Percentiles rank a stretch among this genome's conserved stretches.
Evolutionary conservation across 805 yeast species (phyloP).

Genomic region (Zygosaccharomyces lentus): DNA sequence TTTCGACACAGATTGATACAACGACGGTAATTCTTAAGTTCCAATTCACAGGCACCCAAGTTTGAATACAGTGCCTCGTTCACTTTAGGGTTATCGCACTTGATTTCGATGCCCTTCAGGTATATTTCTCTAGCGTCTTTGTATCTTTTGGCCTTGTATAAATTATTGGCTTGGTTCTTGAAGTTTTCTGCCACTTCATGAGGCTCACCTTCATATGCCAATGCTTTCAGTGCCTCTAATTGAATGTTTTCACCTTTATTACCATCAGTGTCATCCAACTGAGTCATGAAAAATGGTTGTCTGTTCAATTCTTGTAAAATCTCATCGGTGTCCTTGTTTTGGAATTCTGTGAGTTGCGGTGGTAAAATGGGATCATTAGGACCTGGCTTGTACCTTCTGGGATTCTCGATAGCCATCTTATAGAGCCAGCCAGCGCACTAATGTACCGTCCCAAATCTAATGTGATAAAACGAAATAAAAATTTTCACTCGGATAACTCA

Average conservation of each 20-base stretch:
- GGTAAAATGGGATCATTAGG: slow-evolving; percentile 70
- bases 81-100: slow-evolving; percentile 52
- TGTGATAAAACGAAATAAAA: background rate
- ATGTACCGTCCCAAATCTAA: background rate
- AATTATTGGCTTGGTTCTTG: slow-evolving; percentile 89
- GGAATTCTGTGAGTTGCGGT: slow-evolving; percentile 67
- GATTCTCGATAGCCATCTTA: slow-evolving; percentile 24
- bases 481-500: background rate
- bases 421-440: too few relatives aligned
- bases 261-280: slow-evolving; percentile 71
- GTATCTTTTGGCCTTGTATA: slow-evolving; percentile 66
- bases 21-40: slow-evolving; percentile 74
- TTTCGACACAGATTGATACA: slow-evolving; percentile 83
- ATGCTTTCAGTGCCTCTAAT: slow-evolving; percentile 83
- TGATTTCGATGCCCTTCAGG: slow-evolving; percentile 71
- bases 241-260: slow-evolving; percentile 69
- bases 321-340: slow-evolving; percentile 66
- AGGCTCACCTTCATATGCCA: slow-evolving; percentile 95
- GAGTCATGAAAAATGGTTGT: slow-evolving; percentile 92
- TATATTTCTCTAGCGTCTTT: slow-evolving; percentile 74
- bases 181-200: slow-evolving; percentile 86
- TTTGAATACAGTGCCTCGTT: slow-evolving; percentile 66
- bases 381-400: slow-evolving; percentile 42
- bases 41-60: slow-evolving; percentile 89
- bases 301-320: slow-evolving; percentile 73